Evolutionary conservation across 805 yeast genomes (phyloP), one percentile per base, ranked within the genome.

Genomic region (Ogataea chonburiensis): DNA sequence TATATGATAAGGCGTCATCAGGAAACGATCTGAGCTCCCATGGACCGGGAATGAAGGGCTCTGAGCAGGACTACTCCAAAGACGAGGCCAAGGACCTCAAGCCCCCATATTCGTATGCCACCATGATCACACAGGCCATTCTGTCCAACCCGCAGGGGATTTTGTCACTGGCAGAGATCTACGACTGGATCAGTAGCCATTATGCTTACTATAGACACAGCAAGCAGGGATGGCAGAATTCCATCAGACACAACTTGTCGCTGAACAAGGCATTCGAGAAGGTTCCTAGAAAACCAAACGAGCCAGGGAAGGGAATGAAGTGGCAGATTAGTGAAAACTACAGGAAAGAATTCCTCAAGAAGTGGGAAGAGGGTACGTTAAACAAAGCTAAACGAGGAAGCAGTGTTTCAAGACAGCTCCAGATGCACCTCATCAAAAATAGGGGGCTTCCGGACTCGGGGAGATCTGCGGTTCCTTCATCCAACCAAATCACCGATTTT

Each of bases 231-330:
- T 93, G 98, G 98, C 98, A 93, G 65, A 93, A 93, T 64, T 88
- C 96, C 5, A 91, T 93, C 49, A 79, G 98, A 50, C 98, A 93
- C 63, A 93, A 93, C 59, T 67, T 93, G 37, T 88, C 97, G 2
- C 69, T 93, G 42, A 93, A 93, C 63, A 93, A 91, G 67, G 98
- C 98, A 11, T 93, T 93, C 65, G 98, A 91, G 55, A 93, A 93
- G 64, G 97, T 91, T 15, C 96, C 98, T 25, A 74, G 99, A 54
- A 77, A 85, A 56, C 89, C 95, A 19, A 83, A 87, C 60, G 98
- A 93, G 64, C 97, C 98, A 0, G 98, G 99, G 12, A 93, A 93
- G 61, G 98, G 98, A 46, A 91, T 93, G 95, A 93, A 93, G 64
- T 93, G 99, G 99, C 94, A 88, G 64, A 89, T 93, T 41, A 79